Conservation (phyloP, 1,284 basidiomycete species). For the Volvariella surrecta region DNA sequence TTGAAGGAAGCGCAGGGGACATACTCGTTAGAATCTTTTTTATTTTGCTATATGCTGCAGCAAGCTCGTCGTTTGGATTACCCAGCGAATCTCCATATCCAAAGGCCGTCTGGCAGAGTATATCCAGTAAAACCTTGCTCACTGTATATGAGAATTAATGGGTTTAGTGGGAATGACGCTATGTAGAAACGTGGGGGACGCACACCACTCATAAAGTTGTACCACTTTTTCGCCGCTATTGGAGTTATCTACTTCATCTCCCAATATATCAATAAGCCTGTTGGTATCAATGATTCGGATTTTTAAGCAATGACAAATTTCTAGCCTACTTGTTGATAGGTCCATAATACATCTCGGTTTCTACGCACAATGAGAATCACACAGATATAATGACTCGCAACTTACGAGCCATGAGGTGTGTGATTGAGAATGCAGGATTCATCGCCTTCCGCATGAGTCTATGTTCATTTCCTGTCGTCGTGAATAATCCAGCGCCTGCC, state of each 20-base stretch:
- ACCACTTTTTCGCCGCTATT: constrained; percentile 21
- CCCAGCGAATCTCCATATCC: constrained; percentile 39
- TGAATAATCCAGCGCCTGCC: constrained; percentile 38
- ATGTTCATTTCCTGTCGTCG: constrained; percentile 37
- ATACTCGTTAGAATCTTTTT: constrained; percentile 32
- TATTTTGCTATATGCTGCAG: constrained; percentile 35
- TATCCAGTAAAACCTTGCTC: constrained; percentile 43
- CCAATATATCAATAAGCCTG: constrained; percentile 32
- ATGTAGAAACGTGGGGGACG: constrained; percentile 11
- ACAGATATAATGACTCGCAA: constrained; percentile 7
- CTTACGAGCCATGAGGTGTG: constrained; percentile 37
- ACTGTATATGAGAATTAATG: constrained; percentile 19
- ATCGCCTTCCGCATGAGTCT: constrained; percentile 39
- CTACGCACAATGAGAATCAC: constrained; percentile 15
- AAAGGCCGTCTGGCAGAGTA: constrained; percentile 41
- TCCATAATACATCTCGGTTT: constrained; percentile 41
- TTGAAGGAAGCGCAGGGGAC: constrained; percentile 1
- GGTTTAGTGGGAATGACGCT: not conserved
- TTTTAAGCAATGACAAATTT: not conserved
- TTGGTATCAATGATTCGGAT: not conserved
- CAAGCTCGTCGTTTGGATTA: constrained; percentile 37
- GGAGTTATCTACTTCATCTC: constrained; percentile 20
- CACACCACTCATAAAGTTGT: constrained; percentile 40
- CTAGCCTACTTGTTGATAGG: constrained; percentile 31
- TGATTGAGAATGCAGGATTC: constrained; percentile 41